These are phyloP conservation scores for Dendryphion nanum DNA, from an alignment of 2,329 filamentous ascomycete species.

Conservation along the genomic window DNA sequence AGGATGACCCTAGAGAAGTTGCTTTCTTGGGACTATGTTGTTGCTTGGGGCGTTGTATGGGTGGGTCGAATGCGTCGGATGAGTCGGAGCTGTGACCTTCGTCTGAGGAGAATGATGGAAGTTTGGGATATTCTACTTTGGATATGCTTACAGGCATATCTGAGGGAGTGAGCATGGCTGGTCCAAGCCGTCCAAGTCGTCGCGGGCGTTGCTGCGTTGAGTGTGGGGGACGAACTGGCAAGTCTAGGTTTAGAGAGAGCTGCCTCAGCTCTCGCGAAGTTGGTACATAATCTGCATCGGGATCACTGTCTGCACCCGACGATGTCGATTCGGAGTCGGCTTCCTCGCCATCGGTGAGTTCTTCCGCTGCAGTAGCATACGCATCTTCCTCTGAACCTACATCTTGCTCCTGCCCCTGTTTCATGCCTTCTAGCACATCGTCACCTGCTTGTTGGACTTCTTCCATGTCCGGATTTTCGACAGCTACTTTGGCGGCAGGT, in stretches of 20 bases:
- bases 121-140: too few relatives aligned
- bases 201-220: too few relatives aligned
- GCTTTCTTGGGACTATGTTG: neutral
- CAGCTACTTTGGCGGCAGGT: neutral
- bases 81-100: neutral
- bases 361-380: neutral
- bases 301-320: conserved; percentile 7
- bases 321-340: conserved; percentile 6
- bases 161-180: too few relatives aligned
- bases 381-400: neutral
- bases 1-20: neutral
- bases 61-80: neutral
- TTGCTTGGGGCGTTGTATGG: neutral
- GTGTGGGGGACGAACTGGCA: too few relatives aligned
- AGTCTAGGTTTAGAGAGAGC: too few relatives aligned
- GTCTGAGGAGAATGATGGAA: too few relatives aligned
- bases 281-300: conserved; percentile 10
- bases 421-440: neutral
- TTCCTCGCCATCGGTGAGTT: neutral
- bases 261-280: too few relatives aligned
- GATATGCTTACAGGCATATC: too few relatives aligned
- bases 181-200: too few relatives aligned
- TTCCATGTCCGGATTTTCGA: neutral
- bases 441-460: too few relatives aligned
- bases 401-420: neutral